phyloP scores from a whole-genome alignment of 768 basidiomycete genomes.

The Pleurotus platypus region DNA sequence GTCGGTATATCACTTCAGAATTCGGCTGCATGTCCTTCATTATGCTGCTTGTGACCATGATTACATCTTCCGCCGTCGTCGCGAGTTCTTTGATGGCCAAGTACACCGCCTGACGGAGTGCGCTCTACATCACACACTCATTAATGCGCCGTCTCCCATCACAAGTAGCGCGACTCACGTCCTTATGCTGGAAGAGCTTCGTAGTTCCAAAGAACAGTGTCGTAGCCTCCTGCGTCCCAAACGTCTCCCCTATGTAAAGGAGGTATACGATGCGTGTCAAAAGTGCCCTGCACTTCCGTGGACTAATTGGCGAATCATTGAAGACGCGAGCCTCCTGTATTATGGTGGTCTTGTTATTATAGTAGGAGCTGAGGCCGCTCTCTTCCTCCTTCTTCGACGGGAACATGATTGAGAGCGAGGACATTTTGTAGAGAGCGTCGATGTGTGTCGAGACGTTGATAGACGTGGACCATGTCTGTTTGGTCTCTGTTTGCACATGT shows the following conservation, averaged over 20 bases:
- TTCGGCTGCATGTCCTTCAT: conserved; percentile 99
- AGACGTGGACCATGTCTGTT: conserved; percentile 41
- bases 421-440: conserved; percentile 29
- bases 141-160: conserved; percentile 4
- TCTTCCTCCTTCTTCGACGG: conserved; percentile 97
- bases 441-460: conserved; percentile 18
- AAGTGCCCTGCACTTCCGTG: conserved; percentile 93
- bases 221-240: conserved; percentile 94
- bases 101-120: conserved; percentile 96
- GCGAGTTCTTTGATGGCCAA: conserved; percentile 98
- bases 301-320: conserved; percentile 99
- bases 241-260: conserved; percentile 93
- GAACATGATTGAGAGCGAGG: conserved; percentile 61
- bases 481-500: conserved; percentile 21
- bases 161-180: conserved; percentile 58
- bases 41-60: conserved; percentile 99
- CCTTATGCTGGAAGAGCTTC: conserved; percentile 98
- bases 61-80: conserved; percentile 94
- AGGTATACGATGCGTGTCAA: conserved; percentile 96
- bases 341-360: conserved; percentile 97
- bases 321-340: conserved; percentile 98
- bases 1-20: conserved; percentile 96
- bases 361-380: conserved; percentile 85
- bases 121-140: conserved; percentile 52
- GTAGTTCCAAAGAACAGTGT: conserved; percentile 98